Evolutionary conservation across 208 protist genomes (phyloP).

Genomic region (Dictyostelium gargantuum): DNA sequence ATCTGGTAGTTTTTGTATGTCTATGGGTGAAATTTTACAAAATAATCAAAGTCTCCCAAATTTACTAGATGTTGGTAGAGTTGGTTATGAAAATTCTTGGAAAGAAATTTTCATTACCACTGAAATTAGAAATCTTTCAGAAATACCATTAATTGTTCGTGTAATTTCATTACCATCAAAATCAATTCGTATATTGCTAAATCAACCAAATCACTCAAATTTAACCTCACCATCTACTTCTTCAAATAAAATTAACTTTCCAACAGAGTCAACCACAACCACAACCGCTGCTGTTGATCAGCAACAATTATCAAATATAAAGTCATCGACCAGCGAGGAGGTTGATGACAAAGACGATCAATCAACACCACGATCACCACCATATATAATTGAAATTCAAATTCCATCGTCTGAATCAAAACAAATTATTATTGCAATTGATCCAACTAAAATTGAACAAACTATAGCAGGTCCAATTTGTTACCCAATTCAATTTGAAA

Average conservation of each 20-base stretch:
- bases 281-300: no score
- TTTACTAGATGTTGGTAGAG: background rate
- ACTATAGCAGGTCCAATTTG: background rate
- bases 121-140: constrained; percentile 38
- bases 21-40: background rate
- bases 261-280: no score
- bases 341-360: background rate
- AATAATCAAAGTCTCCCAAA: background rate
- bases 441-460: constrained; percentile 55
- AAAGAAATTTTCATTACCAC: constrained; percentile 7
- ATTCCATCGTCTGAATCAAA: constrained; percentile 4
- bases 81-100: constrained; percentile 59
- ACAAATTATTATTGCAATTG: constrained; percentile 9
- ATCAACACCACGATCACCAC: no score
- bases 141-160: constrained; percentile 17
- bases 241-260: background rate
- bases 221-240: background rate
- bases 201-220: background rate
- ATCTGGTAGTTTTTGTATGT: constrained; percentile 35
- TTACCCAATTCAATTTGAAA: constrained; percentile 33
- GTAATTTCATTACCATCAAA: background rate
- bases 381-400: background rate
- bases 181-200: background rate
- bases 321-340: background rate
- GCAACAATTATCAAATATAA: background rate